These are phyloP conservation scores for Tylopilus sp. DNA, from an alignment of 1,284 basidiomycete species.

Conservation along the genomic window DNA sequence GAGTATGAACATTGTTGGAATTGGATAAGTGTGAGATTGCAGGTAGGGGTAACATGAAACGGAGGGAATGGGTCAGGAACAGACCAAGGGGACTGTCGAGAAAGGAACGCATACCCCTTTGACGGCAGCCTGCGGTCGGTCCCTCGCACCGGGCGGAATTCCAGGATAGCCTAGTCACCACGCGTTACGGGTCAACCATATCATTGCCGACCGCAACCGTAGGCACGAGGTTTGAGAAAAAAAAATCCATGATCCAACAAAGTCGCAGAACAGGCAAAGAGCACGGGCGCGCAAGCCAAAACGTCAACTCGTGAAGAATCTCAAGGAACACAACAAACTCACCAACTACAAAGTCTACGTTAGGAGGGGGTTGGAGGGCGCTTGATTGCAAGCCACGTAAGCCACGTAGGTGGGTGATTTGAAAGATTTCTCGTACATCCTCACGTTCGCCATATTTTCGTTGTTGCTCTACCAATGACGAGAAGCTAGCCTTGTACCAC, in stretches of 20 bases:
- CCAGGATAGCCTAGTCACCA: conserved; percentile 67
- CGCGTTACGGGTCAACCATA: background rate
- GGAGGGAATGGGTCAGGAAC: conserved; percentile 4
- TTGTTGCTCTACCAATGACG: background rate
- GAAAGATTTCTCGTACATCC: conserved; percentile 25
- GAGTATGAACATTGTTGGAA: background rate
- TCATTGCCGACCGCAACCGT: background rate
- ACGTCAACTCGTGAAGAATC: conserved; percentile 5
- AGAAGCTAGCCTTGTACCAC: conserved; percentile 6
- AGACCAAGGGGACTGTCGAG: background rate
- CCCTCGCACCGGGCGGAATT: conserved; percentile 64
- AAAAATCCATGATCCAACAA: background rate
- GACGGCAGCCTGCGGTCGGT: conserved; percentile 71
- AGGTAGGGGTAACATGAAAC: background rate
- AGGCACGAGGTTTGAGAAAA: background rate
- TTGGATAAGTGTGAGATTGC: background rate
- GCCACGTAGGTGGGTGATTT: background rate
- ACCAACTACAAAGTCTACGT: conserved; percentile 81
- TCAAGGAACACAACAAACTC: conserved; percentile 16
- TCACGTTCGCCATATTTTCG: conserved; percentile 27
- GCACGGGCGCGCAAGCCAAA: conserved; percentile 2
- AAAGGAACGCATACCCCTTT: conserved; percentile 61
- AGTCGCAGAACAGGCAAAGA: background rate
- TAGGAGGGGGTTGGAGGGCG: conserved; percentile 71
- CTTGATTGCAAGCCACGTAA: conserved; percentile 34